phyloP scores from a whole-genome alignment of 179 eudicot species.

The Amaranthus tricolor region DNA sequence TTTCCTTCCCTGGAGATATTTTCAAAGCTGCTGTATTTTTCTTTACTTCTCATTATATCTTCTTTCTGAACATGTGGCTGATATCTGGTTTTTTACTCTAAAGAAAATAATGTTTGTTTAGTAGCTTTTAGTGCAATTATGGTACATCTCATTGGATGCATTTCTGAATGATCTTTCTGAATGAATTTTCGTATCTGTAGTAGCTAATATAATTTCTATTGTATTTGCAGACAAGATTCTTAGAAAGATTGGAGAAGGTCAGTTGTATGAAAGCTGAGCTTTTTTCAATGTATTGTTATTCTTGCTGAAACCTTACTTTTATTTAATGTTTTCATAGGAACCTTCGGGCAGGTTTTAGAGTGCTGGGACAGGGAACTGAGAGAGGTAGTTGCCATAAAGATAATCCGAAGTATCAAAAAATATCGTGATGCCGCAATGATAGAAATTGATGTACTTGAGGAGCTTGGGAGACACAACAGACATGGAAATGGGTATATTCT shows the following conservation, averaged over 20 bases:
- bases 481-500: conserved; percentile 39
- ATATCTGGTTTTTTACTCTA: neutral
- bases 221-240: conserved; percentile 54
- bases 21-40: neutral
- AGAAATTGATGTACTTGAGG: conserved; percentile 57
- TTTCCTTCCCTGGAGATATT: neutral
- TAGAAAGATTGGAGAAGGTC: conserved; percentile 62
- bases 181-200: neutral
- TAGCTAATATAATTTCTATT: conserved; percentile 20
- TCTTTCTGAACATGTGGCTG: neutral
- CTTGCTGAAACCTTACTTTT: neutral
- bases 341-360: conserved; percentile 63
- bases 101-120: neutral
- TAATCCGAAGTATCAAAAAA: conserved; percentile 53
- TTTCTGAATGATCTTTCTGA: neutral
- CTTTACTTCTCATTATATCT: neutral
- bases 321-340: conserved; percentile 35
- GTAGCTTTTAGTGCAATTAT: conserved; percentile 6
- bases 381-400: conserved; percentile 52
- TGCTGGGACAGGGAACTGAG: conserved; percentile 59
- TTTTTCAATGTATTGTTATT: neutral
- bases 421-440: conserved; percentile 67
- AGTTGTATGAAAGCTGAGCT: neutral
- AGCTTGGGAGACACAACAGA: conserved; percentile 54
- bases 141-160: neutral